These are phyloP conservation scores for Ambrosiella cleistominuta DNA, from an alignment of 2,329 filamentous ascomycete genomes.

Conservation along the genomic window DNA sequence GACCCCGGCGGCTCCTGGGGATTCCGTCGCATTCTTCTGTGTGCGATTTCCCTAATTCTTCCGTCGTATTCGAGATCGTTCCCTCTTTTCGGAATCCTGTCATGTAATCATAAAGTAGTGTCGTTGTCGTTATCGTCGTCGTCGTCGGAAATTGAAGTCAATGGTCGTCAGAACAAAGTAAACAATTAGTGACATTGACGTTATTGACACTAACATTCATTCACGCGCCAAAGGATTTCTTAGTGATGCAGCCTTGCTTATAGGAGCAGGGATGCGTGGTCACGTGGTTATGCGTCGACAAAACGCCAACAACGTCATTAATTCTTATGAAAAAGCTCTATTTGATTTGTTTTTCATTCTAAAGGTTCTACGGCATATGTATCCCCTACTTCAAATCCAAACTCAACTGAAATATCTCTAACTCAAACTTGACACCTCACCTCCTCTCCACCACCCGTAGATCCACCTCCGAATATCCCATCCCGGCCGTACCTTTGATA, in stretches of 20 bases:
- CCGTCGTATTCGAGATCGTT: neutral
- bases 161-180: neutral
- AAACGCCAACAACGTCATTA: neutral
- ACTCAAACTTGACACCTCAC: neutral
- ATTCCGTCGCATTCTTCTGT: conserved; percentile 7
- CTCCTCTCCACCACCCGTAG: neutral
- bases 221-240: no score
- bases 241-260: neutral
- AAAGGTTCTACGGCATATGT: neutral
- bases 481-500: neutral
- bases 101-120: neutral
- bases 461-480: neutral
- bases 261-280: neutral
- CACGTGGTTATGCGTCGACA: neutral
- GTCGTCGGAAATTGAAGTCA: neutral
- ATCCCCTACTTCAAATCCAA: neutral
- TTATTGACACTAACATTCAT: no score
- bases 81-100: no score
- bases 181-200: neutral
- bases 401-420: neutral
- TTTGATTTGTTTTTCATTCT: neutral
- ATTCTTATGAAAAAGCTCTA: neutral
- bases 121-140: neutral
- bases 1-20: conserved; percentile 8
- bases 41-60: neutral